A percentile compares a stretch with the other conserved stretches of the same genome.
Evolutionary conservation across 305 asterid species (phyloP).

Genomic region (Caryopteris hybrid): DNA sequence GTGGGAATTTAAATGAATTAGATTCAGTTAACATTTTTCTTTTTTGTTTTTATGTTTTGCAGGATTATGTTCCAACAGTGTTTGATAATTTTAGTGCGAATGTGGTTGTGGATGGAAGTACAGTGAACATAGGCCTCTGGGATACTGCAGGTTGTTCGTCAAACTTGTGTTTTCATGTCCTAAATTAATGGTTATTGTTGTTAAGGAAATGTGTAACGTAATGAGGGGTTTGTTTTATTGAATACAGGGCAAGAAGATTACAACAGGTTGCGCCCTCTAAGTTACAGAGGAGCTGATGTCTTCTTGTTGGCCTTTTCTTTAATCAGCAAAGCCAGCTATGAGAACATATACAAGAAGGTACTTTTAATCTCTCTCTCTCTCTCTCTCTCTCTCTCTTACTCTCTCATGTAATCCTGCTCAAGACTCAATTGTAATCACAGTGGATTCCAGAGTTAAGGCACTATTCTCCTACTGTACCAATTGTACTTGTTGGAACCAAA

Average conservation of each 20-base stretch:
- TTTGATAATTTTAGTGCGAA: conserved; percentile 89
- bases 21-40: too few relatives aligned
- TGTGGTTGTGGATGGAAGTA: conserved; percentile 80
- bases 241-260: conserved; percentile 85
- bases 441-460: conserved; percentile 75
- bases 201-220: not conserved
- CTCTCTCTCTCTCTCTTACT: not conserved
- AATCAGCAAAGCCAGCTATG: conserved; percentile 86
- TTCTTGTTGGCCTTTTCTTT: conserved; percentile 77
- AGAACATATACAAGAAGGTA: conserved; percentile 82
- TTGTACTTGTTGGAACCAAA: conserved; percentile 82
- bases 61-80: conserved; percentile 92
- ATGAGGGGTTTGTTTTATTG: not conserved
- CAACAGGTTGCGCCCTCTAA: conserved; percentile 78
- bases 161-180: not conserved
- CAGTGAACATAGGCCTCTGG: conserved; percentile 91
- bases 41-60: too few relatives aligned
- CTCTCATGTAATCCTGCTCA: not conserved
- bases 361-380: not conserved
- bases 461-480: conserved; percentile 70
- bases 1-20: too few relatives aligned
- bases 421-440: conserved; percentile 26
- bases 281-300: conserved; percentile 94
- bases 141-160: conserved; percentile 66
- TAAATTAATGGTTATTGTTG: not conserved